phyloP scores from a whole-genome alignment of 148 eudicot species.

The Arbutus unedo region DNA sequence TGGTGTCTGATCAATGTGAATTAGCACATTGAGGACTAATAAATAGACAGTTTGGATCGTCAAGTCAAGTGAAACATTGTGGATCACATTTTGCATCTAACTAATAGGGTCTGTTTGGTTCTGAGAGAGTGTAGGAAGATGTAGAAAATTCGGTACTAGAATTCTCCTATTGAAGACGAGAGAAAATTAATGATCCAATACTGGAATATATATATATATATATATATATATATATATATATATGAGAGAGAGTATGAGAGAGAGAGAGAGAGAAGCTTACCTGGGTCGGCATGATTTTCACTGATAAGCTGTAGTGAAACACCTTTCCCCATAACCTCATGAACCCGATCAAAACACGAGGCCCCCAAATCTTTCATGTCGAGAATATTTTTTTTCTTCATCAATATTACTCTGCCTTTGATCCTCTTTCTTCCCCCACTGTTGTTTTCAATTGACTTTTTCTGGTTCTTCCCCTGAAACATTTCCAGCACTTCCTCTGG shows the following conservation, averaged over 20 bases:
- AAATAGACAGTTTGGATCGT: too few relatives aligned
- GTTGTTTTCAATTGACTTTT: slow-evolving; percentile 7
- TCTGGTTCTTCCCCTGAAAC: slow-evolving; percentile 25
- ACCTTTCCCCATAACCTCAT: slow-evolving; percentile 55
- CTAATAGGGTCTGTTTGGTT: neutral
- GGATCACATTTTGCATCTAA: too few relatives aligned
- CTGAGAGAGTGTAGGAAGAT: neutral
- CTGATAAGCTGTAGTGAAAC: slow-evolving; percentile 77
- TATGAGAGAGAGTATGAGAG: neutral
- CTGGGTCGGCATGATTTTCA: slow-evolving; percentile 37
- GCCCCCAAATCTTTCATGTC: slow-evolving; percentile 53
- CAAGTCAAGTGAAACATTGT: too few relatives aligned
- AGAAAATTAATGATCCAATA: neutral
- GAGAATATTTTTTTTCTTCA: slow-evolving; percentile 61
- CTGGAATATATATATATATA: too few relatives aligned
- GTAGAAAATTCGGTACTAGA: neutral
- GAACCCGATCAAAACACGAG: slow-evolving; percentile 55
- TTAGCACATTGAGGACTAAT: too few relatives aligned
- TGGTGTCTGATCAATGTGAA: too few relatives aligned
- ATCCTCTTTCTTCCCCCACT: slow-evolving; percentile 29
- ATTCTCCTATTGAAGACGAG: neutral
- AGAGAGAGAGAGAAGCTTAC: slow-evolving; percentile 23
- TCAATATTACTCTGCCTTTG: slow-evolving; percentile 51
- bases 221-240: too few relatives aligned
- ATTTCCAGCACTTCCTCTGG: slow-evolving; percentile 23